A percentile compares a stretch with the other conserved stretches of the same genome.
phyloP scores from a whole-genome alignment of 2,329 filamentous ascomycete species.

The Neoarthrinium moseri region DNA sequence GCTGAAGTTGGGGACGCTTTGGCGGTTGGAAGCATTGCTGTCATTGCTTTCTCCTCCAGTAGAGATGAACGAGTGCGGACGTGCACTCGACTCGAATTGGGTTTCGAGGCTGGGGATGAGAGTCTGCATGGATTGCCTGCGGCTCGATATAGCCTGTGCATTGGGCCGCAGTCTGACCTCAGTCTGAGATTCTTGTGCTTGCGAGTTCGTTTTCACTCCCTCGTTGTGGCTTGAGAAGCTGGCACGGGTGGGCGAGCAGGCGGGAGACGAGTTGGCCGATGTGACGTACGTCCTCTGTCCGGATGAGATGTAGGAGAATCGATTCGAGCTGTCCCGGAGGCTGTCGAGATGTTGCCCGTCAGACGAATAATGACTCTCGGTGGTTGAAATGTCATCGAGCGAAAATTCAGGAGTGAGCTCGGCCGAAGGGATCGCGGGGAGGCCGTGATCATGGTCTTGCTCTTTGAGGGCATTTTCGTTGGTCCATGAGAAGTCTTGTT shows the following conservation, averaged over 20 bases:
- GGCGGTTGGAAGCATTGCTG: constrained; percentile 18
- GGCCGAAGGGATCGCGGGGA: constrained; percentile 23
- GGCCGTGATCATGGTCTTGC: constrained; percentile 22
- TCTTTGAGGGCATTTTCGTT: constrained; percentile 21
- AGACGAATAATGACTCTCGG: constrained; percentile 56
- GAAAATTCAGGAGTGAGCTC: constrained; percentile 37
- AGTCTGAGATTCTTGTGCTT: constrained; percentile 20
- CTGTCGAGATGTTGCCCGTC: constrained; percentile 59
- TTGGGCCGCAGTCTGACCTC: constrained; percentile 50
- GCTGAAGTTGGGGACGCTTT: constrained; percentile 51
- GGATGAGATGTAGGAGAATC: constrained; percentile 60
- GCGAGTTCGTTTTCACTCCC: constrained; percentile 23
- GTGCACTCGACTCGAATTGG: constrained; percentile 24
- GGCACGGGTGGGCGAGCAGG: constrained; percentile 54
- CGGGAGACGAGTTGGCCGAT: constrained; percentile 57
- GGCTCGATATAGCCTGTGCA: constrained; percentile 48
- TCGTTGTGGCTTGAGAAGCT: constrained; percentile 43
- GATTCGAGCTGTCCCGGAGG: constrained; percentile 49
- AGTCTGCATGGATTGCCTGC: constrained; percentile 51
- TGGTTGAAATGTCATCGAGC: constrained; percentile 54
- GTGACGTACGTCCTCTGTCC: constrained; percentile 60
- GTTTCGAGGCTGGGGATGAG: constrained; percentile 43
- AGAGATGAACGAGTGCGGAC: constrained; percentile 23
- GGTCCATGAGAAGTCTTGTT: constrained; percentile 34
- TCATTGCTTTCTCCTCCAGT: constrained; percentile 18